Evolutionary conservation across 352 stramenopile species (phyloP).

Genomic region (Pythium vanterpoolii): DNA sequence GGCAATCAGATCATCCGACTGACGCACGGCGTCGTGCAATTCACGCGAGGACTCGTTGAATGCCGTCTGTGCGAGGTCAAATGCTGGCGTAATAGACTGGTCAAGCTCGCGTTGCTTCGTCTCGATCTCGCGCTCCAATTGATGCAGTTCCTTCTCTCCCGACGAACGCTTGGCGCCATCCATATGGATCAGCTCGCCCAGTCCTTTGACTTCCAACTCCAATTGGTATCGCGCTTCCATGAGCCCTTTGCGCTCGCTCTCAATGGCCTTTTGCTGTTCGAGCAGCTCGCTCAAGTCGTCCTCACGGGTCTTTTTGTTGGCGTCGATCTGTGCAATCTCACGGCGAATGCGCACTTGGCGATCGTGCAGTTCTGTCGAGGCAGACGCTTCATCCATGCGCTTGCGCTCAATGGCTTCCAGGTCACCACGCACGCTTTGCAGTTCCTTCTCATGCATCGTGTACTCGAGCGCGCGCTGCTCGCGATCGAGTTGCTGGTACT

Average conservation of each 20-base stretch:
- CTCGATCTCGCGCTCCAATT: constrained; percentile 56
- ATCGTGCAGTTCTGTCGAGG: constrained; percentile 63
- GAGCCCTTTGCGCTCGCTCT: constrained; percentile 72
- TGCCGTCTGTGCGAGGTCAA: constrained; percentile 39
- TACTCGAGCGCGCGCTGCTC: constrained; percentile 96
- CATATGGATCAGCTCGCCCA: constrained; percentile 53
- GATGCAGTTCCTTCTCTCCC: constrained; percentile 47
- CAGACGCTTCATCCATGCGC: constrained; percentile 43
- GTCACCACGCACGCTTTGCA: constrained; percentile 56
- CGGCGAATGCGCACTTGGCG: constrained; percentile 52
- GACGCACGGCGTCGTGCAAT: constrained; percentile 49
- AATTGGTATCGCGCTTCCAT: constrained; percentile 78
- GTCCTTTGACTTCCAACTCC: constrained; percentile 76
- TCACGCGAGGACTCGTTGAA: constrained; percentile 87
- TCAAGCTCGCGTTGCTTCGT: constrained; percentile 46
- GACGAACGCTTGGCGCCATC: constrained; percentile 44
- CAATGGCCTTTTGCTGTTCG: constrained; percentile 45
- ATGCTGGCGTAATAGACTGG: constrained; percentile 48
- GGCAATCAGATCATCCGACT: constrained; percentile 91
- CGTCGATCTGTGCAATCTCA: constrained; percentile 55
- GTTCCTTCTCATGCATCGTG: constrained; percentile 92
- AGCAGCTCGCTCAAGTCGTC: constrained; percentile 52
- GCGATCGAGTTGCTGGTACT: constrained; percentile 95
- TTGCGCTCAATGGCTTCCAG: constrained; percentile 73
- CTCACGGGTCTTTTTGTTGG: constrained; percentile 34